Evolutionary conservation across 305 asterid genomes (phyloP).

Genomic region (Petunia hybrid): DNA sequence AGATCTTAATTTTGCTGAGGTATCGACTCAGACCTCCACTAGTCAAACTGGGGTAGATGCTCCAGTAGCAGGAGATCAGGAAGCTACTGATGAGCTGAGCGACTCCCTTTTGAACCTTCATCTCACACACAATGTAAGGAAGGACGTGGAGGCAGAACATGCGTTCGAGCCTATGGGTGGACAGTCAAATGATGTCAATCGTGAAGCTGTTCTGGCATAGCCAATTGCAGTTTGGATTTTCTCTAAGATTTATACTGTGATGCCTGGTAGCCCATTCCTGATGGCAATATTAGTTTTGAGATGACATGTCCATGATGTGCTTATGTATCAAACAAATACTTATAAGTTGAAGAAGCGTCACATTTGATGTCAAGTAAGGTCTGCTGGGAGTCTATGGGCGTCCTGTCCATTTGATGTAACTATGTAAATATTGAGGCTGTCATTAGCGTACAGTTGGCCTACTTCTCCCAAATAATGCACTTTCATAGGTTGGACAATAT

Average conservation of each 20-base stretch:
- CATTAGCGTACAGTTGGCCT: background rate
- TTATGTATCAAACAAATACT: too few relatives aligned
- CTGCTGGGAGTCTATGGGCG: background rate
- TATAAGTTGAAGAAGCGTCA: background rate
- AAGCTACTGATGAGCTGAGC: conserved; percentile 54
- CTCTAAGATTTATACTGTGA: background rate
- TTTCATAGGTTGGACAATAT: background rate
- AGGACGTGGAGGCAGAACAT: conserved; percentile 35
- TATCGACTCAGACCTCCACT: conserved; percentile 36
- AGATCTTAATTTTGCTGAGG: conserved; percentile 56
- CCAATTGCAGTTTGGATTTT: conserved; percentile 18
- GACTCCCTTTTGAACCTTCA: conserved; percentile 59
- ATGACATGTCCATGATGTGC: background rate
- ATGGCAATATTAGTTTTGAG: background rate
- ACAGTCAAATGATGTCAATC: conserved; percentile 35
- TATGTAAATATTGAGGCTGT: background rate
- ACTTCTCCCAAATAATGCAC: background rate
- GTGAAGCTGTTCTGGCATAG: conserved; percentile 50
- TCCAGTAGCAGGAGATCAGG: conserved; percentile 40
- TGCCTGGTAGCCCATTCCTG: background rate
- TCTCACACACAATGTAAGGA: conserved; percentile 45
- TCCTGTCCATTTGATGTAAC: background rate
- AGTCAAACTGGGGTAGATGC: conserved; percentile 22
- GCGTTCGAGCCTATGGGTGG: conserved; percentile 32
- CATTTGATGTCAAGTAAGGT: background rate